Percentiles rank a stretch among this genome's conserved stretches.
Evolutionary conservation across 192 early-diverging fungal genomes (phyloP).

Genomic region (Coemansia sp.): DNA sequence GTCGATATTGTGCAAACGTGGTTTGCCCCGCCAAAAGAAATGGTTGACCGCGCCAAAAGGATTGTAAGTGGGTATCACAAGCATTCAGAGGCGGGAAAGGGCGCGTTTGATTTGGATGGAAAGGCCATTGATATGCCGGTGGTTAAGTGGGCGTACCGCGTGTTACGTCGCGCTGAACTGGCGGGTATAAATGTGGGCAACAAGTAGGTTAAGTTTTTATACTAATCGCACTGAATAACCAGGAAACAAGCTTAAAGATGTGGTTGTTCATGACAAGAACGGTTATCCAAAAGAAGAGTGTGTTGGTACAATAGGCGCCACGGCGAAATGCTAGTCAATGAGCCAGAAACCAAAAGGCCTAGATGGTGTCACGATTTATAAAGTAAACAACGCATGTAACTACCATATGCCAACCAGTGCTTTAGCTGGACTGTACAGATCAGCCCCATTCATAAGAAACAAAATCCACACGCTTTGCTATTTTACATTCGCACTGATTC

Average conservation of each 20-base stretch:
- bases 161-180: conserved; percentile 63
- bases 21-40: conserved; percentile 72
- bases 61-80: conserved; percentile 72
- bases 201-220: background rate
- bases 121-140: conserved; percentile 92
- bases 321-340: background rate
- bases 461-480: too few species aligned
- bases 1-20: conserved; percentile 75
- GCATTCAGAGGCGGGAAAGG: conserved; percentile 69
- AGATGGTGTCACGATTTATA: too few species aligned
- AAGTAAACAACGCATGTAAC: too few species aligned
- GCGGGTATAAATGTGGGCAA: conserved; percentile 35
- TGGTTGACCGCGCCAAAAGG: conserved; percentile 63
- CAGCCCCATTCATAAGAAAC: too few species aligned
- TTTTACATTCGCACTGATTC: too few species aligned
- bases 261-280: background rate
- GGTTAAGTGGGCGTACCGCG: conserved; percentile 84
- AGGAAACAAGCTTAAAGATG: background rate
- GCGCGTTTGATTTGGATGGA: conserved; percentile 89
- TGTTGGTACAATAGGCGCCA: background rate
- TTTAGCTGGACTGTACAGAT: too few species aligned
- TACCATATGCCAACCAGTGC: too few species aligned
- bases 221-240: background rate
- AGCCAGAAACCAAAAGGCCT: background rate
- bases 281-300: background rate